Evolutionary conservation across 169 alveolate species (phyloP), one percentile per base, ranked within the genome.

Genomic region (Eimeria sp.): DNA sequence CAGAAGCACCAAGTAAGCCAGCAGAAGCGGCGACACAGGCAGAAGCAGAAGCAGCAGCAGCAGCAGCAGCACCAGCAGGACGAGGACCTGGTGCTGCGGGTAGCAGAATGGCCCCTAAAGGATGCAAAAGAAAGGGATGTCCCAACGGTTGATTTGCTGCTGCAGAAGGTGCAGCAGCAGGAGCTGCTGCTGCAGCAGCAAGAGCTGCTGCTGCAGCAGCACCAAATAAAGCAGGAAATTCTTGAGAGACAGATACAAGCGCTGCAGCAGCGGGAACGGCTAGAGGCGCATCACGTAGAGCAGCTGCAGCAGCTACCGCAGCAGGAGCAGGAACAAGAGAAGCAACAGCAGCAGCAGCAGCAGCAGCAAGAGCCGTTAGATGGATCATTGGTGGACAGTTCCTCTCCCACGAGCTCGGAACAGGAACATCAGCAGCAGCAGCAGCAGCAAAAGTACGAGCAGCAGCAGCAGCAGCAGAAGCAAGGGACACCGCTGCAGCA

Each of bases 181-280:
- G 70, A 61, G 70, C 18, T 61, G 70, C 70, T 61, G 70, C 70
- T 61, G 70, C 70, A 61, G 70, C 70, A 61, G 70, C 70, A 61
- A 61, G 70, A 61, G 5, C 2, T 14, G 70, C 10, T 61, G 61
- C 40, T 76, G 65, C 87, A 76, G 87, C 63, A 76, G 87, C 63
- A 76, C 13, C 61, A 76, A 47, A 13, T 11, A 63, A 43, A 76
- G 65, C 87, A 76, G 61, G 63, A 76, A 63, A 34, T 11, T 58
- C 87, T 76, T 58, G 43, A 43, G 30, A 58, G 87, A 22, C 58
- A 76, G 51, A 20, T 76, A 22, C 63, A 40, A 14, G 57, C 61
- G 63, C 87, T 76, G 87, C 61, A 76, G 87, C 87, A 76, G 25
- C 45, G 87, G 63, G 63, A 43, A 76, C 87, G 87, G 30, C 87